Conservation (phyloP, 148 eudicot genomes). For the Chenopodium album region DNA sequence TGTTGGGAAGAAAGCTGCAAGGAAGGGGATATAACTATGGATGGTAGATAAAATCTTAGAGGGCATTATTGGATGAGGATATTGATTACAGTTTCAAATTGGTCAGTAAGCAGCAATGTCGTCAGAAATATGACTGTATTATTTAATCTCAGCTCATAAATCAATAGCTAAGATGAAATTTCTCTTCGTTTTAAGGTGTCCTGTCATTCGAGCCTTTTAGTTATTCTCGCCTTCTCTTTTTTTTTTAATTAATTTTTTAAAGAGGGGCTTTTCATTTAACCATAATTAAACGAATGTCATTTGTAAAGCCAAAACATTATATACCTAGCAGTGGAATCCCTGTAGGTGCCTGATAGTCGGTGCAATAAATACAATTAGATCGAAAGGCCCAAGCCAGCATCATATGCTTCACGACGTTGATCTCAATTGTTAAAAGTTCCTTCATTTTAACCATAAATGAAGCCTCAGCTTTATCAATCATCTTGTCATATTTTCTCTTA, state of each 20-base stretch:
- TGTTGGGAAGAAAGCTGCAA: too few relatives aligned
- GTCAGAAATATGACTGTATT: not conserved
- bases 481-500: constrained; percentile 50
- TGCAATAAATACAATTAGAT: constrained; percentile 37
- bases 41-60: not conserved
- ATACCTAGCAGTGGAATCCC: constrained; percentile 56
- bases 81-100: not conserved
- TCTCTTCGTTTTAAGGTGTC: too few relatives aligned
- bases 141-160: not conserved
- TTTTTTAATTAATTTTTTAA: too few relatives aligned
- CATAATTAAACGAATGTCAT: not conserved
- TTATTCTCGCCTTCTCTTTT: too few relatives aligned
- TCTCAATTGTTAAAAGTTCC: constrained; percentile 47
- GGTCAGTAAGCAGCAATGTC: not conserved
- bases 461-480: constrained; percentile 54
- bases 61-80: not conserved
- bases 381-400: constrained; percentile 65
- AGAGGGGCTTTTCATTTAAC: not conserved
- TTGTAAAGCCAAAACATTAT: not conserved
- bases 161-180: not conserved
- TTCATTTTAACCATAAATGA: constrained; percentile 47
- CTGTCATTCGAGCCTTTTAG: too few relatives aligned
- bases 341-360: constrained; percentile 41
- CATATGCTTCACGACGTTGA: constrained; percentile 56
- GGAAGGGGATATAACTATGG: too few relatives aligned